Evolutionary conservation across 1,139 yeast species (phyloP), one percentile per base, ranked within the genome.

Genomic region (Saccharomyces hybrid): DNA sequence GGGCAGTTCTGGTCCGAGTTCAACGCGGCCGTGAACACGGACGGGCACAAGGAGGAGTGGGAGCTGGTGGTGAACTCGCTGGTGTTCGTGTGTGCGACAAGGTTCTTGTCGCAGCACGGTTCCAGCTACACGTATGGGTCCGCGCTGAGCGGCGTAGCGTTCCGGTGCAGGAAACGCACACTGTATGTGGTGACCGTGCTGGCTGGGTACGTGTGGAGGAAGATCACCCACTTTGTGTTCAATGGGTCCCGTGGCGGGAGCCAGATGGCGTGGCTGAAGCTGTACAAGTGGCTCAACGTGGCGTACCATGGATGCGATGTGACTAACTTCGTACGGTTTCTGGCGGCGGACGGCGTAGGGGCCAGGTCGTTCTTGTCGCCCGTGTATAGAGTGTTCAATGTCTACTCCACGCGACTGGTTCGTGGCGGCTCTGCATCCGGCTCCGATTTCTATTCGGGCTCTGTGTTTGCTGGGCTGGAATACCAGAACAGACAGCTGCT

Each of bases 401-500:
- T 57, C 3, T 38, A 52, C 9, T 47, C 56, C 1, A 46, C 48
- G 4, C 52, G 50, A 30, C 46, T 48, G 32, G 26, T 48, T 11
- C 7, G 47, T 4, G 49, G 14, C 6, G 49, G 47, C 23, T 4
- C 34, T 20, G 31, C 44, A 16, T 31, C 49, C 14, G 32, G 57
- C 11, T 50, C 60, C 2, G 48, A 53, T 30, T 64, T 61, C 44
- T 63, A 64, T 50, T 56, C 58, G 30, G 55, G 57, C 41, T 54
- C 65, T 4, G 59, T 64, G 13, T 52, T 56, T 20, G 58, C 67
- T 0, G 61, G 62, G 7, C 50, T 64, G 27, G 65, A 65, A 32
- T 63, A 59, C 53, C 66, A 65, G 44, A 66, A 66, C 54, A 54
- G 68, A 47, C 70, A 67, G 49, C 52, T 67, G 9, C 53, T 67